Evolutionary conservation across 1,284 basidiomycete genomes (phyloP).

Genomic region (Rhodotorula mucilaginosa): DNA sequence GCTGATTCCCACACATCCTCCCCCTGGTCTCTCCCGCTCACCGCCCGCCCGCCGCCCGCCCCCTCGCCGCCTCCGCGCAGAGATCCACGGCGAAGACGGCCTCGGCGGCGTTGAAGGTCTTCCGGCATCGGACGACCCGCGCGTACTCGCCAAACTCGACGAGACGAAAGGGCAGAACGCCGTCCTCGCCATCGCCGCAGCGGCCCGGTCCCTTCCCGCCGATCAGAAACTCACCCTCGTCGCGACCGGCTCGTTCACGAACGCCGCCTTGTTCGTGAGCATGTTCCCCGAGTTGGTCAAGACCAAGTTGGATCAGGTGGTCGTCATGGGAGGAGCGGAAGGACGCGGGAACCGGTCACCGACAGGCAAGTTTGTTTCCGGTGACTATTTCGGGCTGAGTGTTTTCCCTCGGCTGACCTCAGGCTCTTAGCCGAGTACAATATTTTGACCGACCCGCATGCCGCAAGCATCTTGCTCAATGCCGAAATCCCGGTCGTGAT

Average conservation of each 20-base stretch:
- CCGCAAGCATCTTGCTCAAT: conserved; percentile 64
- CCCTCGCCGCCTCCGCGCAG: conserved; percentile 52
- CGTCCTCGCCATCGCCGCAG: conserved; percentile 63
- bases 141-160: conserved; percentile 42
- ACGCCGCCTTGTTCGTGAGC: conserved; percentile 70
- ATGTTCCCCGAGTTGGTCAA: conserved; percentile 66
- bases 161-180: conserved; percentile 49
- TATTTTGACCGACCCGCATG: conserved; percentile 69
- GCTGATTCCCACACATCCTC: neutral
- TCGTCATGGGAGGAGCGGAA: conserved; percentile 84
- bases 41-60: neutral
- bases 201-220: conserved; percentile 46
- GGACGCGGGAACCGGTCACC: conserved; percentile 74
- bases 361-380: conserved; percentile 50
- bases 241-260: conserved; percentile 77
- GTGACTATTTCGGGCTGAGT: neutral
- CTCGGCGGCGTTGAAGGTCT: conserved; percentile 76
- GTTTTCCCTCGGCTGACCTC: neutral
- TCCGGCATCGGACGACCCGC: conserved; percentile 36
- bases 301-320: conserved; percentile 66
- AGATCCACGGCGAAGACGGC: conserved; percentile 73
- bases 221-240: conserved; percentile 61
- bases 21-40: conserved; percentile 45
- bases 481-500: conserved; percentile 53
- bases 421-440: conserved; percentile 64